A percentile compares a stretch with the other conserved stretches of the same genome.
These are phyloP conservation scores for Termitomyces sp. DNA, from an alignment of 768 basidiomycete species.

Conservation along the genomic window DNA sequence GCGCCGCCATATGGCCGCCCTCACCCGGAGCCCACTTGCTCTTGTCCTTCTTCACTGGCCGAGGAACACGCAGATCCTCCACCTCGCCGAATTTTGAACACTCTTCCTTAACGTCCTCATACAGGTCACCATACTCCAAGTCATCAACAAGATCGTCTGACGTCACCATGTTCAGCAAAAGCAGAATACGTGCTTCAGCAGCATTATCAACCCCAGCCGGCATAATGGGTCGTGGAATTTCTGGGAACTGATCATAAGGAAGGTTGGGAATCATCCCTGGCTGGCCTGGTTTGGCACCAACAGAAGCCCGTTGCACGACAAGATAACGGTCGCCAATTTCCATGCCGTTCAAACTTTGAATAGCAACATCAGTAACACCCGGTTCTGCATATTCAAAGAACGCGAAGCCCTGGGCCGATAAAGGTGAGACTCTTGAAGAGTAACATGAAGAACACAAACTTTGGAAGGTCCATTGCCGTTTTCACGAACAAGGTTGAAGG, in stretches of 20 bases:
- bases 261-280: constrained; percentile 61
- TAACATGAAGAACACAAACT: constrained; percentile 32
- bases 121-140: constrained; percentile 88
- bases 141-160: constrained; percentile 88
- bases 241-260: constrained; percentile 77
- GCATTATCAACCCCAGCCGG: constrained; percentile 65
- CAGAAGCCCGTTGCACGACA: constrained; percentile 94
- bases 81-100: constrained; percentile 76
- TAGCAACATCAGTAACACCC: constrained; percentile 88
- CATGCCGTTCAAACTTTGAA: constrained; percentile 95
- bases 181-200: constrained; percentile 73
- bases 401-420: constrained; percentile 76
- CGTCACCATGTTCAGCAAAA: constrained; percentile 99
- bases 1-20: constrained; percentile 48
- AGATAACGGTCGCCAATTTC: constrained; percentile 93
- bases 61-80: constrained; percentile 82
- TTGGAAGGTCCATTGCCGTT: constrained; percentile 85
- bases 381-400: constrained; percentile 98
- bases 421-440: constrained; percentile 1
- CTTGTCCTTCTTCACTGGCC: constrained; percentile 84
- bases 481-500: constrained; percentile 97
- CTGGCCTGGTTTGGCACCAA: constrained; percentile 77
- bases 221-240: constrained; percentile 84
- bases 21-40: constrained; percentile 69
- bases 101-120: constrained; percentile 93